Percentiles rank a stretch among this genome's conserved stretches.
Conservation (phyloP, 2,329 filamentous ascomycete species). For the Penicillium sclerotigenum region DNA sequence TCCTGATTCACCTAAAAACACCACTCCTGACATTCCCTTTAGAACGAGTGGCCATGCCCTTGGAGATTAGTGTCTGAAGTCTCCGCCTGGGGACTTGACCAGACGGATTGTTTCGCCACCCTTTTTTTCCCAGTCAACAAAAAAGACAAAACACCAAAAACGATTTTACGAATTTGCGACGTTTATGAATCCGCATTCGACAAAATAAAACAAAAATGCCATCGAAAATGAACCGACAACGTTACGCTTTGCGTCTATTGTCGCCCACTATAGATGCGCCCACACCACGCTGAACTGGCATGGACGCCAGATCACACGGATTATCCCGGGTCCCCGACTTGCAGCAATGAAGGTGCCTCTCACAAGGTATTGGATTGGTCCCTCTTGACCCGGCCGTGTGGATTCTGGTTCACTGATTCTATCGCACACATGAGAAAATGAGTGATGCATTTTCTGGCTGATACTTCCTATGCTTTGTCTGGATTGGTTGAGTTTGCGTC, state of each 20-base stretch:
- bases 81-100: not conserved
- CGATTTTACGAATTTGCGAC: conserved; percentile 19
- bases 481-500: conserved; percentile 39
- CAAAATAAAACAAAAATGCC: conserved; percentile 15
- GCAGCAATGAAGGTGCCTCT: conserved; percentile 42
- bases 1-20: not conserved
- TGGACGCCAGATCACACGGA: conserved; percentile 32
- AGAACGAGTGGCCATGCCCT: conserved; percentile 23
- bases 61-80: conserved; percentile 25
- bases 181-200: conserved; percentile 18
- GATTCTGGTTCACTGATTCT: conserved; percentile 25
- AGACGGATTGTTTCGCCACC: not conserved
- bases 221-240: conserved; percentile 12
- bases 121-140: conserved; percentile 9
- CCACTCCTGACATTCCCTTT: conserved; percentile 17
- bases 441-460: conserved; percentile 12
- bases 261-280: conserved; percentile 14
- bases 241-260: conserved; percentile 6
- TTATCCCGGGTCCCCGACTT: conserved; percentile 37
- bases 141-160: conserved; percentile 15
- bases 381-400: conserved; percentile 33
- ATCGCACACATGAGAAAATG: conserved; percentile 18
- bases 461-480: not conserved
- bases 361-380: conserved; percentile 40
- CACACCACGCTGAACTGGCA: conserved; percentile 11